Conservation (phyloP, 371 early-diverging fungal species). For the Mortierella sp. region DNA sequence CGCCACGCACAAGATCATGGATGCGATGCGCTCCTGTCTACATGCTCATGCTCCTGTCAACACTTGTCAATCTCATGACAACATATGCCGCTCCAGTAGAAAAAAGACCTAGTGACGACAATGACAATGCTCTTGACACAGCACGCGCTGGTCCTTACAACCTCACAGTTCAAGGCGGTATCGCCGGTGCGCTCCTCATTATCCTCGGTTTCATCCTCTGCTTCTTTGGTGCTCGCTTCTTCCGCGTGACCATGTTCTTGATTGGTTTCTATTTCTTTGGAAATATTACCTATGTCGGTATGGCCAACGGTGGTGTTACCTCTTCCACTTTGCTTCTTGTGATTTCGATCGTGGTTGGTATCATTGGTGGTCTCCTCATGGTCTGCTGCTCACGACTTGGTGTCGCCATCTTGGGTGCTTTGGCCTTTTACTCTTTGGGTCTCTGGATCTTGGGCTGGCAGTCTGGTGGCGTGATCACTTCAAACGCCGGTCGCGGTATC, state of each 20-base stretch:
- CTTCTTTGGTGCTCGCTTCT: conserved; percentile 71
- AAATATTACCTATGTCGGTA: conserved; percentile 66
- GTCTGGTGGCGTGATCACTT: conserved; percentile 65
- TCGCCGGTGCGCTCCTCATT: conserved; percentile 73
- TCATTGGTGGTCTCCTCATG: conserved; percentile 69
- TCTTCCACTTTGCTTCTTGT: conserved; percentile 62
- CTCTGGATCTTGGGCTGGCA: conserved; percentile 74
- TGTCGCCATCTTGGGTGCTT: conserved; percentile 73
- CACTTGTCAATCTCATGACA: conserved; percentile 35
- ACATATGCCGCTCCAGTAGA: conserved; percentile 26
- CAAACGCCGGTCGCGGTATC: conserved; percentile 69
- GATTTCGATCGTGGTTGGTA: conserved; percentile 66
- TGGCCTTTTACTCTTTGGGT: conserved; percentile 67
- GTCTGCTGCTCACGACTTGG: conserved; percentile 61
- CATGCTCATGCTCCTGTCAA: conserved; percentile 32
- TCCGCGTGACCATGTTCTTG: conserved; percentile 68
- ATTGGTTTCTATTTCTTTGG: conserved; percentile 71
- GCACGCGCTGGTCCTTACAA: conserved; percentile 40
- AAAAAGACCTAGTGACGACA: conserved; percentile 10
- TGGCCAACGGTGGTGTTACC: conserved; percentile 68
- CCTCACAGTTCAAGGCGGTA: conserved; percentile 67
- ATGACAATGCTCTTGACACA: conserved; percentile 10
- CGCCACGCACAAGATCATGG: conserved; percentile 14
- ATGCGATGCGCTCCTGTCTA: conserved; percentile 24
- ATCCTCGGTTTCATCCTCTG: conserved; percentile 70